Evolutionary conservation across 257 asterid genomes (phyloP).

Genomic region (Leonotis leonurus): DNA sequence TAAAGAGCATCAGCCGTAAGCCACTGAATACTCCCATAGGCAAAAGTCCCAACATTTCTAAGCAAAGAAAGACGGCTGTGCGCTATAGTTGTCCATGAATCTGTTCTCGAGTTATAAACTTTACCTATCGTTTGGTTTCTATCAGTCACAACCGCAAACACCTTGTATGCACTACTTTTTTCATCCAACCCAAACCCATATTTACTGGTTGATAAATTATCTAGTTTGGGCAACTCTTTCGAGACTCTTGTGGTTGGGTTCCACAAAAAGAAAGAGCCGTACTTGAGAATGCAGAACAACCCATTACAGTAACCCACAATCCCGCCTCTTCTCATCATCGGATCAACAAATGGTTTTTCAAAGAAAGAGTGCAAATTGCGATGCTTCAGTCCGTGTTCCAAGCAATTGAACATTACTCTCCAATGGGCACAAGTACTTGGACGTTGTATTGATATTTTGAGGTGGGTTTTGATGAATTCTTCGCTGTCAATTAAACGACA

Average conservation of each 20-base stretch:
- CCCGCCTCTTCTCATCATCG: neutral
- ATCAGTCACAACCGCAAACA: neutral
- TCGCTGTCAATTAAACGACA: too few relatives aligned
- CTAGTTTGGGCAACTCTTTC: neutral
- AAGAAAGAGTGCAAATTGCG: too few relatives aligned
- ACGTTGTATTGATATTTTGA: too few relatives aligned
- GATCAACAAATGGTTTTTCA: too few relatives aligned
- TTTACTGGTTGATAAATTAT: neutral
- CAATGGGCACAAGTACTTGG: too few relatives aligned
- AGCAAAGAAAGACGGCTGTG: neutral
- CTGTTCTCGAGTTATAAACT: slow-evolving; percentile 25
- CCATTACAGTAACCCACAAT: neutral
- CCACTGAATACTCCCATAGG: slow-evolving; percentile 44
- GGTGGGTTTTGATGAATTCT: too few relatives aligned
- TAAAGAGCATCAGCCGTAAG: neutral
- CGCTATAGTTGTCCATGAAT: slow-evolving; percentile 31
- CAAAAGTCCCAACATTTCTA: slow-evolving; percentile 5
- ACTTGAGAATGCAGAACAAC: neutral
- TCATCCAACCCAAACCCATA: slow-evolving; percentile 16
- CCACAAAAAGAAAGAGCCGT: neutral
- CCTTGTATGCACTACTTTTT: slow-evolving; percentile 1
- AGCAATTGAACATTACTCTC: neutral
- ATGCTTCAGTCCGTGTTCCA: too few relatives aligned
- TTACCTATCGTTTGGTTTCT: slow-evolving; percentile 10
- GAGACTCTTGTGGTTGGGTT: neutral